These are phyloP conservation scores for Chrysanthemum makinoi DNA, from an alignment of 129 eudicot species.

Conservation along the genomic window DNA sequence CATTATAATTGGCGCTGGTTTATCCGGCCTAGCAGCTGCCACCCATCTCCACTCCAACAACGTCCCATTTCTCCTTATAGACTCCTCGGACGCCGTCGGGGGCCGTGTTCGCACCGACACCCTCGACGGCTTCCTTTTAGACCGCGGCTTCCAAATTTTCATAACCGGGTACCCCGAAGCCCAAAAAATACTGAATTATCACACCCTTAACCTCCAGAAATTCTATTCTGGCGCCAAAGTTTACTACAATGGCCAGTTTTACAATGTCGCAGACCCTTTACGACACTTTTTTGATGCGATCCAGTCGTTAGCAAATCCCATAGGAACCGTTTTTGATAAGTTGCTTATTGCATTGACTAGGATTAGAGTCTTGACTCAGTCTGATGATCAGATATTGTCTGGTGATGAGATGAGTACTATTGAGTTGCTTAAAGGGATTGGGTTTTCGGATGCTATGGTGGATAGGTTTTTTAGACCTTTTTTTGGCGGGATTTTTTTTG, in stretches of 20 bases:
- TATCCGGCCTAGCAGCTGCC: slow-evolving; percentile 92
- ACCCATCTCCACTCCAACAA: slow-evolving; percentile 56
- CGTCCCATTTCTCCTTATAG: slow-evolving; percentile 75
- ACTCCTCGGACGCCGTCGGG: slow-evolving; percentile 87
- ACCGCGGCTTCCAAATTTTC: slow-evolving; percentile 97
- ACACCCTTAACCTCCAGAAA: slow-evolving; percentile 47
- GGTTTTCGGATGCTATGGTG: slow-evolving; percentile 66
- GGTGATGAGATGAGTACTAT: slow-evolving; percentile 49
- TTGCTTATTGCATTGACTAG: slow-evolving; percentile 61
- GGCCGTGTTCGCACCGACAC: slow-evolving; percentile 95
- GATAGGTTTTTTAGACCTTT: slow-evolving; percentile 86
- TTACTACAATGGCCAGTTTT: slow-evolving; percentile 56
- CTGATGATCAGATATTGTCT: slow-evolving; percentile 61
- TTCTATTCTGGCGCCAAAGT: slow-evolving; percentile 89
- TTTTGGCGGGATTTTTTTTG: slow-evolving; percentile 93
- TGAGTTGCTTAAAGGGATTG: slow-evolving; percentile 42
- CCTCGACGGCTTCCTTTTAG: slow-evolving; percentile 91
- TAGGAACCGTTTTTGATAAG: slow-evolving; percentile 68
- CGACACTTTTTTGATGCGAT: slow-evolving; percentile 76
- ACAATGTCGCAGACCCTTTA: slow-evolving; percentile 82
- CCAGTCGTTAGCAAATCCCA: slow-evolving; percentile 57
- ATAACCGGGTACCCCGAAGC: slow-evolving; percentile 97
- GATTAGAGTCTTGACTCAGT: slow-evolving; percentile 55
- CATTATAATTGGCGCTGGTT: slow-evolving; percentile 83
- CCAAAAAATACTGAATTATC: slow-evolving; percentile 52